Evolutionary conservation across 2,329 filamentous ascomycete genomes (phyloP).

Genomic region (Ceratocystis albifundus): DNA sequence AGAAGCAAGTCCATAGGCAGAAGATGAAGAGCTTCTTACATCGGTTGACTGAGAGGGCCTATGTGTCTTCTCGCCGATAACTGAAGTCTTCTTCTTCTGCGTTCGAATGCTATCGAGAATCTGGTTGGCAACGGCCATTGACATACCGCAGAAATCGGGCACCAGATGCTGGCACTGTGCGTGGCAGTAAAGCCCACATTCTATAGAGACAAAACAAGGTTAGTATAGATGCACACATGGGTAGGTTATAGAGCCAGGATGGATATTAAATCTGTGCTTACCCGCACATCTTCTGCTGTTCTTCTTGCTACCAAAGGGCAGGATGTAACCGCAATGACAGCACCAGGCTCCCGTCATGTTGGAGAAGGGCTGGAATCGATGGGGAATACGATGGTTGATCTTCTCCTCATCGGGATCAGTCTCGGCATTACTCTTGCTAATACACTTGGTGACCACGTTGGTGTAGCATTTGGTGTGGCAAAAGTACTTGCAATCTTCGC

Average conservation of each 20-base stretch:
- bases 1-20: slow-evolving; percentile 27
- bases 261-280: slow-evolving; percentile 33
- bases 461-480: slow-evolving; percentile 96
- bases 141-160: slow-evolving; percentile 98
- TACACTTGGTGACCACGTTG: slow-evolving; percentile 97
- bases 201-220: slow-evolving; percentile 35
- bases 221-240: slow-evolving; percentile 25
- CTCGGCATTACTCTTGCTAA: slow-evolving; percentile 97
- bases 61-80: slow-evolving; percentile 54
- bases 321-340: slow-evolving; percentile 92
- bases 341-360: slow-evolving; percentile 99
- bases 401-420: slow-evolving; percentile 98
- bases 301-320: slow-evolving; percentile 79
- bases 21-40: slow-evolving; percentile 37
- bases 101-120: slow-evolving; percentile 78
- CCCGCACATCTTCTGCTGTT: slow-evolving; percentile 86
- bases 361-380: slow-evolving; percentile 91
- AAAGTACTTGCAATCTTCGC: slow-evolving; percentile 98
- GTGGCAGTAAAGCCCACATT: slow-evolving; percentile 87
- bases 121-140: slow-evolving; percentile 91
- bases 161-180: slow-evolving; percentile 87
- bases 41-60: slow-evolving; percentile 36
- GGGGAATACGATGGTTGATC: slow-evolving; percentile 97
- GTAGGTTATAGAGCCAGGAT: neutral
- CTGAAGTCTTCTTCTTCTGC: slow-evolving; percentile 54